Percentiles rank a stretch among this genome's conserved stretches.
These are phyloP conservation scores for Suhomyces ambrosiae DNA, from an alignment of 1,139 yeast genomes.

Conservation along the genomic window DNA sequence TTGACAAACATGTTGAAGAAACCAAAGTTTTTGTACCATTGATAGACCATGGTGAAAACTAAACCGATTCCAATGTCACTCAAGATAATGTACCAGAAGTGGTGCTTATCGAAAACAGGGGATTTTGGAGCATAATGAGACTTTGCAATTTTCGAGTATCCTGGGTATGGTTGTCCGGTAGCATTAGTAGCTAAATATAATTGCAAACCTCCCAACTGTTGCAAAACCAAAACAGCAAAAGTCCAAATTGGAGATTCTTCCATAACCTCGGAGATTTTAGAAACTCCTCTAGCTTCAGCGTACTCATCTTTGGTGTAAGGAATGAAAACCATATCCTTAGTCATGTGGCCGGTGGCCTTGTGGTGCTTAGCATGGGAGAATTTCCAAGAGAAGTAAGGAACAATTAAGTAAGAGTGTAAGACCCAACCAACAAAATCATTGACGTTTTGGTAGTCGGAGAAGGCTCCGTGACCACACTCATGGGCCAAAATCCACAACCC, in stretches of 20 bases:
- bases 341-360: conserved; percentile 62
- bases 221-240: conserved; percentile 44
- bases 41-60: conserved; percentile 42
- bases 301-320: conserved; percentile 53
- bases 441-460: conserved; percentile 55
- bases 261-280: conserved; percentile 45
- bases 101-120: conserved; percentile 55
- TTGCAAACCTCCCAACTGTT: conserved; percentile 59
- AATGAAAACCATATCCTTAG: conserved; percentile 63
- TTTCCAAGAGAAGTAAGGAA: conserved; percentile 67
- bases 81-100: conserved; percentile 55
- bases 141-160: conserved; percentile 33
- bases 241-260: conserved; percentile 59
- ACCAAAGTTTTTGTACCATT: conserved; percentile 52
- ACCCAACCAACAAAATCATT: conserved; percentile 64
- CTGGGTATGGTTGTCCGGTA: conserved; percentile 53
- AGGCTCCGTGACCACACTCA: conserved; percentile 69
- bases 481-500: conserved; percentile 68
- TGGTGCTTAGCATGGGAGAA: conserved; percentile 63
- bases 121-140: conserved; percentile 57
- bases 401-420: conserved; percentile 57
- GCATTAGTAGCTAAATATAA: conserved; percentile 51
- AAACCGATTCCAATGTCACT: conserved; percentile 57
- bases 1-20: conserved; percentile 49
- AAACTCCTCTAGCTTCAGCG: conserved; percentile 27